Conservation (phyloP, 2,329 filamentous ascomycete species). For the Pleoardoris graminearum region DNA sequence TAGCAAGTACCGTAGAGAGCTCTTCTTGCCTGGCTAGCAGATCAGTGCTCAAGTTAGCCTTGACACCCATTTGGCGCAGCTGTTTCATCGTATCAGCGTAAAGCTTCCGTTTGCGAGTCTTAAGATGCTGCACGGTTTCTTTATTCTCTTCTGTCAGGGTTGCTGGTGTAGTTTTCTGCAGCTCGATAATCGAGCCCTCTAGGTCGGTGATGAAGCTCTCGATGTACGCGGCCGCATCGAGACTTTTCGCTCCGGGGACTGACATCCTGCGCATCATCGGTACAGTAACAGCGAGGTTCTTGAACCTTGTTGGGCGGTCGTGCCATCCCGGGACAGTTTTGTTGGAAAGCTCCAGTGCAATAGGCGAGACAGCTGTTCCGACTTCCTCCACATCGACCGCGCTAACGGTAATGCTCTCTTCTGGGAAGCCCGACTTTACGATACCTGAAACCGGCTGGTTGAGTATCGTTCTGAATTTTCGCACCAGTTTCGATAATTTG, state of each 20-base stretch:
- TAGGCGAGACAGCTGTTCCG: conserved; percentile 16
- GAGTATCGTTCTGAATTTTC: conserved; percentile 83
- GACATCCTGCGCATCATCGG: conserved; percentile 73
- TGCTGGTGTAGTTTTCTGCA: conserved; percentile 81
- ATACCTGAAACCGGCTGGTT: conserved; percentile 73
- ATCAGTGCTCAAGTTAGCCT: conserved; percentile 76
- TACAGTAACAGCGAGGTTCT: conserved; percentile 69
- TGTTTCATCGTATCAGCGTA: conserved; percentile 86
- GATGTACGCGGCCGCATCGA: conserved; percentile 64
- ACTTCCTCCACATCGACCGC: conserved; percentile 18
- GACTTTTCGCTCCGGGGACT: conserved; percentile 54
- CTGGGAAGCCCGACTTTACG: conserved; percentile 38
- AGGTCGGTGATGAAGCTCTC: conserved; percentile 71
- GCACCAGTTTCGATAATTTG: conserved; percentile 87
- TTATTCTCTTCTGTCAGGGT: conserved; percentile 87
- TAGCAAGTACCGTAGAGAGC: conserved; percentile 69
- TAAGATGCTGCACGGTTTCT: conserved; percentile 80
- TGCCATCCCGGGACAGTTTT: conserved; percentile 36
- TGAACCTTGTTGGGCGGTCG: conserved; percentile 65
- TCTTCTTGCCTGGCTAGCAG: conserved; percentile 74
- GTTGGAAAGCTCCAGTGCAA: conserved; percentile 27
- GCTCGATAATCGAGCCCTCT: conserved; percentile 67
- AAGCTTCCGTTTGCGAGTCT: conserved; percentile 84
- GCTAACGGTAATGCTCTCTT: conserved; percentile 21
- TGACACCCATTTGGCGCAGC: conserved; percentile 86